Percentiles rank a stretch among this genome's conserved stretches.
Conservation (phyloP, 805 yeast genomes). For the Candida montana region DNA sequence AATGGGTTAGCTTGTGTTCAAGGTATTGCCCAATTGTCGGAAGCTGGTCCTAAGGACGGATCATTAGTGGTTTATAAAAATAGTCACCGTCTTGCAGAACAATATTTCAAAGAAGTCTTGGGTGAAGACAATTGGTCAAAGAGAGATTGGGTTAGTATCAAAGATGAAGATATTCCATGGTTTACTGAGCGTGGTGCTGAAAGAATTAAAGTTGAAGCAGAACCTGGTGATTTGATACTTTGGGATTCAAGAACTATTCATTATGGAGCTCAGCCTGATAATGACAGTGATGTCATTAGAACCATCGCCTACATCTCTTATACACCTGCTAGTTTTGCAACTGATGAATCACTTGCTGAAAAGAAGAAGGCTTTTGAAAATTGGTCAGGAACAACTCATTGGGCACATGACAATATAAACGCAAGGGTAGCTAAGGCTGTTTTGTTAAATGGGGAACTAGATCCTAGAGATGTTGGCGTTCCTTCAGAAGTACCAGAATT, state of each 20-base stretch:
- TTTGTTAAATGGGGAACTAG: slow-evolving; percentile 19
- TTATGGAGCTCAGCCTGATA: slow-evolving; percentile 27
- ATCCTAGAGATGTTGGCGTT: slow-evolving; percentile 22
- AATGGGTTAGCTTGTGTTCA: slow-evolving; percentile 28
- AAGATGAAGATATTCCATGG: slow-evolving; percentile 24
- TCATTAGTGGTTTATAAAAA: slow-evolving; percentile 27
- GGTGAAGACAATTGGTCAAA: slow-evolving; percentile 21
- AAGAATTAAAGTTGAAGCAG: slow-evolving; percentile 25
- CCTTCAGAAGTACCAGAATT: slow-evolving; percentile 25
- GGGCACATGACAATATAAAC: slow-evolving; percentile 28
- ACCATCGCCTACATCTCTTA: slow-evolving; percentile 27
- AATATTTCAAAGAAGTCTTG: slow-evolving; percentile 23
- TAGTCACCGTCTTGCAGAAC: slow-evolving; percentile 20
- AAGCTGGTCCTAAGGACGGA: slow-evolving; percentile 27
- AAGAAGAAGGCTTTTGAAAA: slow-evolving; percentile 22
- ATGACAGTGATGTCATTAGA: slow-evolving; percentile 23
- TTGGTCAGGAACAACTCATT: slow-evolving; percentile 28
- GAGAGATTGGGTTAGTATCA: slow-evolving; percentile 17
- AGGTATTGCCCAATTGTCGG: slow-evolving; percentile 28
- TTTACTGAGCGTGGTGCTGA: slow-evolving; percentile 25
- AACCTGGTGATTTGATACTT: slow-evolving; percentile 31
- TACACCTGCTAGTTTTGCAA: slow-evolving; percentile 30
- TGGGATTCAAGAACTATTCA: slow-evolving; percentile 32
- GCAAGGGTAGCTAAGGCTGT: slow-evolving; percentile 12
- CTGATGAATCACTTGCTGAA: slow-evolving; percentile 20